Percentiles rank a stretch among this genome's conserved stretches.
Evolutionary conservation across 2,329 filamentous ascomycete species (phyloP).

Genomic region (Alternaria gansuensis): DNA sequence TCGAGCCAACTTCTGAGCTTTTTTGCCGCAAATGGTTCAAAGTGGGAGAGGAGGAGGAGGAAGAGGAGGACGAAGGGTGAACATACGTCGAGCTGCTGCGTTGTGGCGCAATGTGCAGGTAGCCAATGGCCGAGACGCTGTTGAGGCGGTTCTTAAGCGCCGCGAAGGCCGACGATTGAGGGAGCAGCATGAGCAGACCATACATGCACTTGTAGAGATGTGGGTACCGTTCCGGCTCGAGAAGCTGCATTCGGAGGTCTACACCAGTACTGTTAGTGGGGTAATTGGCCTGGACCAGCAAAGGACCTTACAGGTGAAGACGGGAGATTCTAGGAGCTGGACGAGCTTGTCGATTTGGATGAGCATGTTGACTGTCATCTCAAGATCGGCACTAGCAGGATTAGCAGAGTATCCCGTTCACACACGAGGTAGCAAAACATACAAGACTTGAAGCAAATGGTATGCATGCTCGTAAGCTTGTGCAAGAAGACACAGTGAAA

Average conservation of each 20-base stretch:
- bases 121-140: slow-evolving; percentile 95
- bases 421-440: slow-evolving; percentile 43
- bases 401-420: slow-evolving; percentile 31
- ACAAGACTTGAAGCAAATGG: slow-evolving; percentile 95
- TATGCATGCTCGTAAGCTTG: slow-evolving; percentile 99
- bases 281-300: slow-evolving; percentile 21
- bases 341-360: slow-evolving; percentile 99
- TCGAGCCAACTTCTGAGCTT: slow-evolving; percentile 52
- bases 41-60: slow-evolving; percentile 28
- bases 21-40: slow-evolving; percentile 55
- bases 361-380: slow-evolving; percentile 98
- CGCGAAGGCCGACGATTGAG: slow-evolving; percentile 95
- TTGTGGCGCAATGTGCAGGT: slow-evolving; percentile 78
- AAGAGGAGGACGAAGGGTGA: slow-evolving; percentile 40
- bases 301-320: slow-evolving; percentile 83
- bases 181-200: slow-evolving; percentile 95
- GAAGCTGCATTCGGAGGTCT: slow-evolving; percentile 92
- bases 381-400: slow-evolving; percentile 80
- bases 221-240: slow-evolving; percentile 94
- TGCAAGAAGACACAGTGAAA: slow-evolving; percentile 91
- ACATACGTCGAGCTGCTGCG: slow-evolving; percentile 76
- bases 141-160: slow-evolving; percentile 96
- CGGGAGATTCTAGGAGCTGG: slow-evolving; percentile 93
- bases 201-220: slow-evolving; percentile 98
- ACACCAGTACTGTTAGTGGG: slow-evolving; percentile 2